Base-by-base conservation (phyloP, 768 basidiomycete genomes). In the Agrocybe chaxingu region DNA sequence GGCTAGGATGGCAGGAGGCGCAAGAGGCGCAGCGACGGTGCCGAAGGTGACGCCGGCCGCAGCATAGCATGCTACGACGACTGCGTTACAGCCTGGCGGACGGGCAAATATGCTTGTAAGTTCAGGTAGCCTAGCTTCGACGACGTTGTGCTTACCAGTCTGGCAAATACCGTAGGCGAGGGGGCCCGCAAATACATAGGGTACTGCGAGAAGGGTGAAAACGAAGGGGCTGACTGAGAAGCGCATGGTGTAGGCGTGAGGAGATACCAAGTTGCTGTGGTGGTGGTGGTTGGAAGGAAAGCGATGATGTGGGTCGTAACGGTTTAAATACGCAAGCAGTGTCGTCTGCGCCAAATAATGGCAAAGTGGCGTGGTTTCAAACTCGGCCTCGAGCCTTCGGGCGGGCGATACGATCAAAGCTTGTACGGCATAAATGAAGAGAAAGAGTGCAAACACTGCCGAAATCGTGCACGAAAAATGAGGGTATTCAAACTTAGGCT, bases 1-100 rank as follows among this genome's bases (percentile, higher is more conserved):
- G 0, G 39, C 70, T 4, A 77, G 7, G 41, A 73, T 64, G 6
- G 61, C 70, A 1, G 72, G 60, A 1, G 76, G 73, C 2, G 71
- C 68, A 1, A 62, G 62, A 0, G 68, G 47, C 3, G 68, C 68
- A 1, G 72, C 74, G 12, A 75, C 57, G 3, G 74, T 75, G 3
- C 76, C 77, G 49, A 78, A 78, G 0, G 67, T 70, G 36, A 61
- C 48, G 0, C 75, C 75, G 1, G 74, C 73, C 0, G 63, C 72
- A 1, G 72, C 66, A 43, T 77, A 78, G 58, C 76, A 78, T 0
- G 71, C 68, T 1, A 76, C 71, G 3, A 47, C 58, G 24, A 64
- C 34, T 11, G 48, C 44, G 46, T 64, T 64, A 31, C 62, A 64
- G 1, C 58, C 62, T 62, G 33, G 11, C 12, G n/a, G 16, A 18